phyloP scores from a whole-genome alignment of 1,139 yeast genomes.

The Yamadazyma diospyri region DNA sequence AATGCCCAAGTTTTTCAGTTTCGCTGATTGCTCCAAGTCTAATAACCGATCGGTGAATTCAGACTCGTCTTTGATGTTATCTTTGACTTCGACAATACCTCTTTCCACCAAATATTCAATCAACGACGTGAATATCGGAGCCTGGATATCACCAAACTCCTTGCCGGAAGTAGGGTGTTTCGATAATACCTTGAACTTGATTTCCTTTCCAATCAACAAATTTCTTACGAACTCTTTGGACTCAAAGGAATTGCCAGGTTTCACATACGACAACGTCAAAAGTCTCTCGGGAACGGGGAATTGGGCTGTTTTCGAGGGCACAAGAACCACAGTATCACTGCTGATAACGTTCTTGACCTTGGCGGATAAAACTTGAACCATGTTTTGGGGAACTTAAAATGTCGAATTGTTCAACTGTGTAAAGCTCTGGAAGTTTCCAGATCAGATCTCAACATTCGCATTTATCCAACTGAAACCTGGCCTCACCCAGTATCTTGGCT shows the following conservation, averaged over 20 bases:
- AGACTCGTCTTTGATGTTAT: conserved; percentile 45
- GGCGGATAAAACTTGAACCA: conserved; percentile 23
- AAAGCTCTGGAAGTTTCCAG: background rate
- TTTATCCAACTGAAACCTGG: too few species aligned
- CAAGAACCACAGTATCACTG: conserved; percentile 70
- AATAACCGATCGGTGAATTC: conserved; percentile 24
- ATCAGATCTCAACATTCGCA: too few species aligned
- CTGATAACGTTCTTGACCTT: conserved; percentile 69
- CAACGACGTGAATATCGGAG: conserved; percentile 63
- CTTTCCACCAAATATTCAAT: conserved; percentile 52
- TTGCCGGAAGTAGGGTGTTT: conserved; percentile 49
- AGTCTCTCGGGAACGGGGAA: conserved; percentile 56
- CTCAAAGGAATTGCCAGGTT: conserved; percentile 48
- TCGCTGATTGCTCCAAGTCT: conserved; percentile 47
- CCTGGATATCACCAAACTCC: conserved; percentile 69
- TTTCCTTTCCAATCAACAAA: conserved; percentile 65
- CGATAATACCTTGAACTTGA: conserved; percentile 57
- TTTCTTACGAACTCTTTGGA: conserved; percentile 61
- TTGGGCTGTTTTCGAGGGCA: conserved; percentile 47
- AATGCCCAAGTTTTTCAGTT: conserved; percentile 45
- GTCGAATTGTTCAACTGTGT: too few species aligned
- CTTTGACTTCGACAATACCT: conserved; percentile 65
- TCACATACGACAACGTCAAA: conserved; percentile 61
- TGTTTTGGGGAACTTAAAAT: background rate
- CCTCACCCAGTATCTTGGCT: too few species aligned